Conservation (phyloP, 2,329 filamentous ascomycete genomes). For the Reticulascus tulasneorum region DNA sequence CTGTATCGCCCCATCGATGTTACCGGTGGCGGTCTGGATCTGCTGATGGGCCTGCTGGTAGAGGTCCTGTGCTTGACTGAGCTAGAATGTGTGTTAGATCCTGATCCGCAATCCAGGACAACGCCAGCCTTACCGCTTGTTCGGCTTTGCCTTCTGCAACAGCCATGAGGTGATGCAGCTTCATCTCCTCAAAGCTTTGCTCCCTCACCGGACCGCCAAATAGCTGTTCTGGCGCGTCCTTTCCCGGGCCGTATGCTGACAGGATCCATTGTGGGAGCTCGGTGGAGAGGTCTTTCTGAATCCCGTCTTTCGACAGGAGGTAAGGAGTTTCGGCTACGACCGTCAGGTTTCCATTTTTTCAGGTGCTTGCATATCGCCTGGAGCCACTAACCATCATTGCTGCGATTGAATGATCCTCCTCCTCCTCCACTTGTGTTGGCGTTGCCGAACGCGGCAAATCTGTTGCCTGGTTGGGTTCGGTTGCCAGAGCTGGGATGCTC, state of each 20-base stretch:
- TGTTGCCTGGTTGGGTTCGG: slow-evolving; percentile 16
- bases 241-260: slow-evolving; percentile 78
- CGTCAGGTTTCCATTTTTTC: neutral
- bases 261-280: slow-evolving; percentile 82
- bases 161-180: slow-evolving; percentile 65
- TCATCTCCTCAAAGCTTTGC: slow-evolving; percentile 84
- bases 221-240: slow-evolving; percentile 73
- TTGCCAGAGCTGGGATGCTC: slow-evolving; percentile 45
- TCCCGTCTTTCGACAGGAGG: slow-evolving; percentile 52
- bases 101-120: neutral
- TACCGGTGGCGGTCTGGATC: slow-evolving; percentile 65
- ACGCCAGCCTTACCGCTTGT: slow-evolving; percentile 38
- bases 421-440: too few relatives aligned
- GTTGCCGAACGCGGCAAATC: slow-evolving; percentile 14
- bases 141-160: slow-evolving; percentile 56
- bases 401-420: slow-evolving; percentile 13
- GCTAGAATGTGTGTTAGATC: slow-evolving; percentile 33
- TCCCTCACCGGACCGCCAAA: slow-evolving; percentile 78
- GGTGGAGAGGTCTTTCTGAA: slow-evolving; percentile 63
- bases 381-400: slow-evolving; percentile 9
- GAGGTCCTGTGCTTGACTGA: slow-evolving; percentile 57
- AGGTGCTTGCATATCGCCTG: neutral
- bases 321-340: slow-evolving; percentile 31
- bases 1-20: slow-evolving; percentile 67
- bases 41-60: slow-evolving; percentile 65